Evolutionary conservation across 164 flowering plant species (phyloP).

Genomic region (Vitis rupestris): DNA sequence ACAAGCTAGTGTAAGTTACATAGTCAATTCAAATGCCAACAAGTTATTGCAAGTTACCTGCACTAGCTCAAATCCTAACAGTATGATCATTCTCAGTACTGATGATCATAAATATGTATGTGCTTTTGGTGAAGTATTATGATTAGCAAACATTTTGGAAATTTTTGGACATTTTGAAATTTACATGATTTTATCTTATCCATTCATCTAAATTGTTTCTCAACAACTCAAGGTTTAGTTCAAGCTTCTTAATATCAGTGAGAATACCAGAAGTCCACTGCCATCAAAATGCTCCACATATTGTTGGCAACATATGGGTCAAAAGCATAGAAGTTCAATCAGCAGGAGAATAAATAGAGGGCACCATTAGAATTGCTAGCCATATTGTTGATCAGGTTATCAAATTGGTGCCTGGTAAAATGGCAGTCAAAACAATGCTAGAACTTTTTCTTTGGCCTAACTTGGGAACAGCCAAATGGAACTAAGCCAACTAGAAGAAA

Average conservation of each 20-base stretch:
- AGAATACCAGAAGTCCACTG: not conserved
- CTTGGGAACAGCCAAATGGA: not conserved
- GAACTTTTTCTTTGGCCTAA: no score
- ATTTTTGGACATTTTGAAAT: not conserved
- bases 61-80: not conserved
- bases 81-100: not conserved
- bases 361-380: no score
- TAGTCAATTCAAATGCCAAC: not conserved
- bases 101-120: not conserved
- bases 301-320: not conserved
- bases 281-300: not conserved
- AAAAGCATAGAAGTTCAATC: no score
- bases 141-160: not conserved
- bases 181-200: not conserved
- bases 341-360: no score
- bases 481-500: not conserved
- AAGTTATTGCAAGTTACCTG: not conserved
- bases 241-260: not conserved
- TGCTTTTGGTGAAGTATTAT: not conserved
- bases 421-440: no score
- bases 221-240: not conserved
- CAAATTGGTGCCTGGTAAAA: no score
- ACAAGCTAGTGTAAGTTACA: slow-evolving; percentile 3
- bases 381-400: no score
- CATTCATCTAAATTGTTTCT: not conserved